Evolutionary conservation across 768 basidiomycete genomes (phyloP).

Genomic region (Erythrobasidium yunnanense): DNA sequence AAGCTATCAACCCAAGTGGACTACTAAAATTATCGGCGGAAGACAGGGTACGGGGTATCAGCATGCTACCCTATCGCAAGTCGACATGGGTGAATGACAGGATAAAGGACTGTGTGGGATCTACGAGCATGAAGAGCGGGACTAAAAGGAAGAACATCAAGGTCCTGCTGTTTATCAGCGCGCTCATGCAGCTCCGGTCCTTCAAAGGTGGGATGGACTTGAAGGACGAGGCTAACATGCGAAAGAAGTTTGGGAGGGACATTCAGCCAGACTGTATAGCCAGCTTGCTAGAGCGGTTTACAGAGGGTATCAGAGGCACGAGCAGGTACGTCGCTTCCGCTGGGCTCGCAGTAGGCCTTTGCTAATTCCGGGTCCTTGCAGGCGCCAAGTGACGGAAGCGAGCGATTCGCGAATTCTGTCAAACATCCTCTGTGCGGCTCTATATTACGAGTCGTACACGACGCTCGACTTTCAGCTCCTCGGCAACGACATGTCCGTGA

Average conservation of each 20-base stretch:
- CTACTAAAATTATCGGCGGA: slow-evolving; percentile 51
- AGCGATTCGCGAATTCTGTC: slow-evolving; percentile 4
- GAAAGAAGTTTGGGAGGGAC: background rate
- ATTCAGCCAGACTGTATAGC: background rate
- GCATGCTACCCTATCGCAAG: slow-evolving; percentile 50
- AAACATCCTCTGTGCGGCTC: background rate
- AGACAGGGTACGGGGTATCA: slow-evolving; percentile 48
- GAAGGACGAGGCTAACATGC: background rate
- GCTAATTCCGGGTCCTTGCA: background rate
- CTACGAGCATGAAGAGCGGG: slow-evolving; percentile 47
- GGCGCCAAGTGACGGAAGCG: slow-evolving; percentile 1
- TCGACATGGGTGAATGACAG: slow-evolving; percentile 66
- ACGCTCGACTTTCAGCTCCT: background rate
- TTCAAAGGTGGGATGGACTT: slow-evolving; percentile 40
- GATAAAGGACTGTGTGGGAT: slow-evolving; percentile 45
- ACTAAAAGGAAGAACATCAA: slow-evolving; percentile 43
- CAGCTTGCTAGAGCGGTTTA: slow-evolving; percentile 20
- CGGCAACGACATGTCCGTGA: background rate
- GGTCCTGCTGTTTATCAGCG: slow-evolving; percentile 66
- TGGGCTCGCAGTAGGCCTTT: background rate
- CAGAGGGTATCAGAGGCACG: slow-evolving; percentile 4
- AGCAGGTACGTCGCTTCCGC: slow-evolving; percentile 4
- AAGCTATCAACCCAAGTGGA: slow-evolving; percentile 52
- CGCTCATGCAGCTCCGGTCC: slow-evolving; percentile 61
- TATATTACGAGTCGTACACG: slow-evolving; percentile 4